Evolutionary conservation across 257 asterid species (phyloP).

Genomic region (Solanum verrucosum): DNA sequence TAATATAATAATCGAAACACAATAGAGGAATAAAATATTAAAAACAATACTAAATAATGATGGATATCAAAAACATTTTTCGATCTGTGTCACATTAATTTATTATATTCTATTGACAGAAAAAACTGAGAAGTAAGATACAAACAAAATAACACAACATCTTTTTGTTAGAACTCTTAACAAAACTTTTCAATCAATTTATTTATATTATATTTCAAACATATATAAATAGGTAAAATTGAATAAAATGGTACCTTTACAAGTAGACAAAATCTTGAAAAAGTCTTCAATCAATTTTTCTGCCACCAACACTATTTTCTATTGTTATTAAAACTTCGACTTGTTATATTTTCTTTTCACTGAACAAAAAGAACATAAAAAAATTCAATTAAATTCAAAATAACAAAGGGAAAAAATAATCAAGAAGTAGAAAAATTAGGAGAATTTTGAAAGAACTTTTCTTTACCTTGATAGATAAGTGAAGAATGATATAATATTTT

Average conservation of each 20-base stretch:
- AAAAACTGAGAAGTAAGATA: no score
- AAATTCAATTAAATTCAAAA: not conserved
- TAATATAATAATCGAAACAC: no score
- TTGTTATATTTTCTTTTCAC: not conserved
- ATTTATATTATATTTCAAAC: not conserved
- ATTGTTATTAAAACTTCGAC: no score
- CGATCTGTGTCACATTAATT: no score
- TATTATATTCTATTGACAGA: no score
- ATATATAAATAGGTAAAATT: no score
- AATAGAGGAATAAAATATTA: no score
- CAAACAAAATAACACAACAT: no score
- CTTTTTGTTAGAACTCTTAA: not conserved
- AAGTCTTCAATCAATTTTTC: not conserved
- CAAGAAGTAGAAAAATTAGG: not conserved
- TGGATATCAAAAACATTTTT: no score
- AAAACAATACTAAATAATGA: no score
- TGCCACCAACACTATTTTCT: no score
- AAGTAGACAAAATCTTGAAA: not conserved
- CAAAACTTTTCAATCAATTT: not conserved
- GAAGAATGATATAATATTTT: no score
- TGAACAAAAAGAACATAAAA: not conserved
- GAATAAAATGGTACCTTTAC: not conserved
- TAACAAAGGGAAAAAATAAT: not conserved
- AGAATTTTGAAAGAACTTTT: not conserved
- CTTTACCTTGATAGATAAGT: not conserved